Base-by-base conservation (phyloP, 257 asterid genomes). In the Petunia secreta region DNA sequence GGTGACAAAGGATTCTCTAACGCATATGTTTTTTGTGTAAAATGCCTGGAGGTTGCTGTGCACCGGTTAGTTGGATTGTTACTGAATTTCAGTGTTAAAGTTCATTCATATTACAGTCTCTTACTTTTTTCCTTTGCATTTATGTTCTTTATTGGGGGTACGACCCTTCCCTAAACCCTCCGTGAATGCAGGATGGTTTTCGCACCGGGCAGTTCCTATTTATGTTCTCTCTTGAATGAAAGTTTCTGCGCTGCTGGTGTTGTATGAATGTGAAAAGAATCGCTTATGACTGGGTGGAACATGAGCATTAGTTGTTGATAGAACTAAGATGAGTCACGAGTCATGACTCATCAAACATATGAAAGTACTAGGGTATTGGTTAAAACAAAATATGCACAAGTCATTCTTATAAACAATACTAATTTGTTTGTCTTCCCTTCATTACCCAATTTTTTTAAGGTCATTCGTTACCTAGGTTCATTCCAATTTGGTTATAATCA, bases 1-100 rank as follows among this genome's bases (percentile, higher is more conserved):
- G 98, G 98, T 38, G 82, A 85, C 74, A 68, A 46, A 80, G 97
- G 98, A 78, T 84, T 37, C 57, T 55, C 82, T 53, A 87, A 89
- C 82, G 90, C 97, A 8, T 83, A 87, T 14, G 84, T 91, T 14
- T 85, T 87, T 84, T 94, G 98, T 80, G 84, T 88, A 82, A 85
- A 68, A n/a, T 94, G 95, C 81, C 87, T 84, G 36, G 44, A 86
- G 3, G 66, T 78, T 83, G 92, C 87, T 79, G 85, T 94, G 78
- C 97, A 94, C 75, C 91, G 95, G 98, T 94, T 83, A 79, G 88
- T 81, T 58, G 25, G 59, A 14, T 63, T n/a, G 34, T 2, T 39
- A 36, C 57, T 79, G 58, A 50, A 57, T 1, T 34, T 38, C 25
- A 39, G 64, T 67, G 14, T 34, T 39, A 3, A 50, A 39, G 37